Base-by-base conservation (phyloP, 2,329 filamentous ascomycete species). In the Westerdykella ornata region DNA sequence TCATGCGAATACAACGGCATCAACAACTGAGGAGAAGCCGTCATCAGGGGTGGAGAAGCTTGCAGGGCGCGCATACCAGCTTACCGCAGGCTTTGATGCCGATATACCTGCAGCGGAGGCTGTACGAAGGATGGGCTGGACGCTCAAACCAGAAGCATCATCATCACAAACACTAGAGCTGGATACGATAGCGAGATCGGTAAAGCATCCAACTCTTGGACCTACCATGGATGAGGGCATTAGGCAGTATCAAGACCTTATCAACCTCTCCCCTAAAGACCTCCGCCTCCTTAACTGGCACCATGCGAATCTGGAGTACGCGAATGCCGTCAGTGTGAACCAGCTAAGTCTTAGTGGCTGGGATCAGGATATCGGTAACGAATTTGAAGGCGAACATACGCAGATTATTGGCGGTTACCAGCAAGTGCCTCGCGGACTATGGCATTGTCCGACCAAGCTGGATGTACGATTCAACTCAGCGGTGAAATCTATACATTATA, bases 281-380 rank as follows among this genome's bases (percentile, higher is more conserved):
- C 82, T 94, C 66, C 80, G 92, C 35, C 73, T 98, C 13, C 76
- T 97, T 57, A 98, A 96, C 59, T 98, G 92, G 92, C 94, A 98
- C 66, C 85, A 96, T 63, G 94, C 94, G 50, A 98, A 98, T 60
- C 75, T 98, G 12, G 92, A 98, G 66, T 98, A 98, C 61, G 94
- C 90, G 48, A 98, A 97, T 63, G 92, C 92, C 2, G 86, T 82
- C 2, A 94, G 88, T 51, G 81, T 95, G 41, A 82, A 85, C 50
- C 84, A 85, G 48, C 77, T 98, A 14, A 97, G 90, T 63, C 77
- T 98, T 12, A 81, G 83, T 6, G 83, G 89, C 0, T 97, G 94
- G 87, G 94, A 98, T 65, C 88, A 98, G 56, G 94, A 98, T 60
- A 88, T 89, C 37, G 92, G 92, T 0, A 96, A 98, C 55, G 92